Conservation (phyloP, 768 basidiomycete genomes). For the Rossbeevera mucosa region DNA sequence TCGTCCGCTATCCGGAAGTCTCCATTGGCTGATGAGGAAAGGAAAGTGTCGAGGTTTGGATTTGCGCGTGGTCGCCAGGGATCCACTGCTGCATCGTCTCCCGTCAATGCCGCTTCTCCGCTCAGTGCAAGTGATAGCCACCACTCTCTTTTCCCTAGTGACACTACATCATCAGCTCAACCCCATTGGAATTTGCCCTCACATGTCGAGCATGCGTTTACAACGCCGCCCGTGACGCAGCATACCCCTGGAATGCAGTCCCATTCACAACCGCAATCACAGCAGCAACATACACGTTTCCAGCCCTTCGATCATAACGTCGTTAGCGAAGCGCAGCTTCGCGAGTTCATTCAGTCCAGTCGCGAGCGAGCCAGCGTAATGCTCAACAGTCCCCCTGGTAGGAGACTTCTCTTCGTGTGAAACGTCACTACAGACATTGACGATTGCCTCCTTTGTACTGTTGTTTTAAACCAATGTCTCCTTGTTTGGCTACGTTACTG, state of each 20-base stretch:
- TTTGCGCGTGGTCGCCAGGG: slow-evolving; percentile 71
- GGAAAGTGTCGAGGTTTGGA: slow-evolving; percentile 75
- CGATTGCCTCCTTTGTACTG: slow-evolving; percentile 27
- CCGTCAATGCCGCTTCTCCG: slow-evolving; percentile 53
- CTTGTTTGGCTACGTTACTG: slow-evolving; percentile 11
- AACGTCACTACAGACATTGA: slow-evolving; percentile 30
- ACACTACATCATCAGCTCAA: slow-evolving; percentile 34
- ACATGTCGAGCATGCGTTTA: slow-evolving; percentile 40
- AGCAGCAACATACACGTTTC: slow-evolving; percentile 39
- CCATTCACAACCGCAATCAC: slow-evolving; percentile 34
- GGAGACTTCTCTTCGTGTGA: slow-evolving; percentile 43
- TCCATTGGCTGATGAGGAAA: slow-evolving; percentile 50
- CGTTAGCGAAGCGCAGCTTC: slow-evolving; percentile 71
- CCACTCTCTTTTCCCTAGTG: slow-evolving; percentile 44
- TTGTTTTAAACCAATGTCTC: slow-evolving; percentile 19
- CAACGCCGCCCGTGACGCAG: slow-evolving; percentile 46
- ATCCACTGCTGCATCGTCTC: slow-evolving; percentile 55
- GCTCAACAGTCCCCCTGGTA: slow-evolving; percentile 41
- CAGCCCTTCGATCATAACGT: slow-evolving; percentile 51
- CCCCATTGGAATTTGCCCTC: slow-evolving; percentile 43
- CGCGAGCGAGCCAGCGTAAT: slow-evolving; percentile 47
- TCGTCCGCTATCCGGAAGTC: slow-evolving; percentile 35
- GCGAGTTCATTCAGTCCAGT: slow-evolving; percentile 71
- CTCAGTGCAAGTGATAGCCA: slow-evolving; percentile 47
- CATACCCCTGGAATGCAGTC: slow-evolving; percentile 38